These are phyloP conservation scores for Biscutella auriculata DNA, from an alignment of 441 rosid genomes.

Conservation along the genomic window DNA sequence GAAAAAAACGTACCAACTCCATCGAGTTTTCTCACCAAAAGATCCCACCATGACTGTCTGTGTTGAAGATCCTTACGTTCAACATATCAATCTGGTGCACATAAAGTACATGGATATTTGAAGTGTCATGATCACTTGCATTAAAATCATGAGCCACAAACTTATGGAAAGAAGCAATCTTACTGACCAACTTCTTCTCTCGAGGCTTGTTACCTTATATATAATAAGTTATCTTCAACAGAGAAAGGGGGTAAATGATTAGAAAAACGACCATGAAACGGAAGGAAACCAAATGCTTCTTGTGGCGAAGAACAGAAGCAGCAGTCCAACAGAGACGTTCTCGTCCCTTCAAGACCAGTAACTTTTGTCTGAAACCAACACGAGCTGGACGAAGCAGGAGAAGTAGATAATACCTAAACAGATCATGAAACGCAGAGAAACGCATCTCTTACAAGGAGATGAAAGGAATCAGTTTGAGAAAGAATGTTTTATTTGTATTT, in stretches of 20 bases:
- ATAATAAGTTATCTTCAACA: conserved; percentile 41
- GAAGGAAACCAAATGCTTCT: conserved; percentile 12
- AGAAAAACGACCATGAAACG: conserved; percentile 40
- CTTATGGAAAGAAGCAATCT: conserved; percentile 54
- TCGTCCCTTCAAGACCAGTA: conserved; percentile 24
- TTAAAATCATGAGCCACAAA: conserved; percentile 51
- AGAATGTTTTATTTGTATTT: too few species aligned
- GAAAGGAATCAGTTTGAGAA: not conserved
- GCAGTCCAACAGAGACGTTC: conserved; percentile 31
- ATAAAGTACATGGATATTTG: conserved; percentile 46
- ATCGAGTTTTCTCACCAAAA: conserved; percentile 43
- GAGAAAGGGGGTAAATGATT: conserved; percentile 46
- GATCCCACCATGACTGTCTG: conserved; percentile 59
- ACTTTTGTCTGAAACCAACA: conserved; percentile 32
- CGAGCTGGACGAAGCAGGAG: conserved; percentile 12
- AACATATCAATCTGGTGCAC: conserved; percentile 54
- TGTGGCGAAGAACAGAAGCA: conserved; percentile 22
- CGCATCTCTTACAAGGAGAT: conserved; percentile 8
- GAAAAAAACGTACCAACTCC: conserved; percentile 35
- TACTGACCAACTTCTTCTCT: conserved; percentile 34
- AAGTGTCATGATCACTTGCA: conserved; percentile 53
- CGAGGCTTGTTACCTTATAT: conserved; percentile 29
- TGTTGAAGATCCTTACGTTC: conserved; percentile 48
- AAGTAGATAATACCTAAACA: conserved; percentile 10
- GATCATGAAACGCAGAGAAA: conserved; percentile 32